These are phyloP conservation scores for Elsinoe perseae DNA, from an alignment of 2,329 filamentous ascomycete genomes.

Conservation along the genomic window DNA sequence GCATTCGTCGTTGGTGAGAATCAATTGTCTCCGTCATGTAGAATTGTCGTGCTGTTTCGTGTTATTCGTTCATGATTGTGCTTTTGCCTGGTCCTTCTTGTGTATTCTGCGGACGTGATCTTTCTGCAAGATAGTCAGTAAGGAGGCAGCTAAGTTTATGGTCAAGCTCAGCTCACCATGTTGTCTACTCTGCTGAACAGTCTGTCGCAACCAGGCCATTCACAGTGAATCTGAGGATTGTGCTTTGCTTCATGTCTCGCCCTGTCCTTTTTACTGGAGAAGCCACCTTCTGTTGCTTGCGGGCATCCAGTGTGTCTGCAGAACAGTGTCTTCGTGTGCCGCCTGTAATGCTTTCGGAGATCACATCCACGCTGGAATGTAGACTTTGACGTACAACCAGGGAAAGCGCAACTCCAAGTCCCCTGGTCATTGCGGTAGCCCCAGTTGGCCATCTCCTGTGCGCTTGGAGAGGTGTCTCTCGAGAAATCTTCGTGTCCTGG, in stretches of 20 bases:
- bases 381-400: constrained; percentile 51
- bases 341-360: constrained; percentile 55
- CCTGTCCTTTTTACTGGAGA: constrained; percentile 56
- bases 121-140: constrained; percentile 19
- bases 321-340: constrained; percentile 54
- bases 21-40: background rate
- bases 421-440: constrained; percentile 40
- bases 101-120: constrained; percentile 24
- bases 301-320: constrained; percentile 53
- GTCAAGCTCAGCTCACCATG: constrained; percentile 41
- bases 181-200: constrained; percentile 56
- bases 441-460: constrained; percentile 29
- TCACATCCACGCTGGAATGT: constrained; percentile 54
- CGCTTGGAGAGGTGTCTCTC: constrained; percentile 27
- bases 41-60: background rate
- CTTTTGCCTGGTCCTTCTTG: constrained; percentile 18
- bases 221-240: constrained; percentile 52
- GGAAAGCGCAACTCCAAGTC: constrained; percentile 53
- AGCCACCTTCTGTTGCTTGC: constrained; percentile 49
- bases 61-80: constrained; percentile 3
- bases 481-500: constrained; percentile 23
- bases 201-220: constrained; percentile 50
- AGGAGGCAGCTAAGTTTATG: background rate
- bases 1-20: background rate
- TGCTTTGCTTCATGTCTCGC: constrained; percentile 56